Base-by-base conservation (phyloP, 2,329 filamentous ascomycete species). In the Pezicula radicicola region DNA sequence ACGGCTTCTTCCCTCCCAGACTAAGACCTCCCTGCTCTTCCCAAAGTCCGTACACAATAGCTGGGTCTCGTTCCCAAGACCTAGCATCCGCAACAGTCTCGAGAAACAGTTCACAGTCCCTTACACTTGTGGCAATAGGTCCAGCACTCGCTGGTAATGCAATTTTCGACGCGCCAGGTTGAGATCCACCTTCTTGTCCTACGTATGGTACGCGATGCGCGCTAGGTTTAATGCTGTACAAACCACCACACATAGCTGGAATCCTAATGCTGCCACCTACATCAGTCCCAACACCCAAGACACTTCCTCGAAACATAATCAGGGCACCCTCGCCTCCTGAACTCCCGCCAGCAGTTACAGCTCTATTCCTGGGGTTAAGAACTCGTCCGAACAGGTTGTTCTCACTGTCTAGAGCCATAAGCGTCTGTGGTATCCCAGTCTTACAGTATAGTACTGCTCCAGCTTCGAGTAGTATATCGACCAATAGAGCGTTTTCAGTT, bases 391-490 rank as follows among this genome's bases (percentile, higher is more conserved):
- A 83, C 18, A 86, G 62, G 58, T 85, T 78, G 64, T 86, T 87
- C 39, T 79, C 74, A 4, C 75, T 78, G 62, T 87, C 84, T 39
- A 82, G 65, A 7, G 72, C 73, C 59, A 72, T 72, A 51, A 83
- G 66, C 0, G 78, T 79, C 55, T 83, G 79, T 1, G 86, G 85
- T 2, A 89, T 72, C 59, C 88, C 88, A 1, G 86, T 89, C 68
- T 89, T 89, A 57, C 80, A 77, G 57, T 88, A 86, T n/a, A 86
- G 69, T 0, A 89, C 75, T 1, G 85, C 85, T 1, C 87, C 87
- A 0, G 83, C 72, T 16, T 74, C 72, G 25, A 80, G 68, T 4
- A 89, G 67, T 1, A 87, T 70, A 8, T 79, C 73, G 0, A 87
- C 79, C 6, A 88, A 69, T 0, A 77, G 74, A 0, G 81, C 75